Evolutionary conservation across 2,329 filamentous ascomycete genomes (phyloP).

Genomic region (Colletotrichum higginsianum): DNA sequence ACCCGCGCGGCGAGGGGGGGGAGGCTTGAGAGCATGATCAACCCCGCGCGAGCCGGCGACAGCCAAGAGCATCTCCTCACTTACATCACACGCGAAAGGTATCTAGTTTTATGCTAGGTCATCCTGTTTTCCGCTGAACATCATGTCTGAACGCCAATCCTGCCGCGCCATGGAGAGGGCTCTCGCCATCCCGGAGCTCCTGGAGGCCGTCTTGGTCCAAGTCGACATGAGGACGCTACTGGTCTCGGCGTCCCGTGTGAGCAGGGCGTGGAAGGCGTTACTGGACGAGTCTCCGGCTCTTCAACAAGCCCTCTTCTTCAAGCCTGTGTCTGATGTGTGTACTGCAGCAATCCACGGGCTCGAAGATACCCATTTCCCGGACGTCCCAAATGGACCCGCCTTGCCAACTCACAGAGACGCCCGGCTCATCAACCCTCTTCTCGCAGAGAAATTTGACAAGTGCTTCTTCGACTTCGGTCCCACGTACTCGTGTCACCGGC

Average conservation of each 20-base stretch:
- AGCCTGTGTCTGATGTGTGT: conserved; percentile 1
- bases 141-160: conserved; percentile 10
- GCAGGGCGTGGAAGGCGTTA: conserved; percentile 44
- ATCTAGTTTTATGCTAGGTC: neutral
- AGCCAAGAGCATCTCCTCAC: conserved; percentile 29
- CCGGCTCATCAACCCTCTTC: conserved; percentile 32
- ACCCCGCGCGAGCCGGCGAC: conserved; percentile 34
- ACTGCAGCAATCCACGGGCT: neutral
- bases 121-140: neutral
- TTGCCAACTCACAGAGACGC: neutral
- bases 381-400: neutral
- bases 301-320: conserved; percentile 33
- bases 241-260: conserved; percentile 46
- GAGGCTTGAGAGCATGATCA: conserved; percentile 25
- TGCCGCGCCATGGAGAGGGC: conserved; percentile 15
- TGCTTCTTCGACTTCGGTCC: conserved; percentile 41
- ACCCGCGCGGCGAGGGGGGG: conserved; percentile 20
- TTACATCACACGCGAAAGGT: neutral
- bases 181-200: conserved; percentile 46
- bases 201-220: conserved; percentile 47
- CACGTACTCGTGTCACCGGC: conserved; percentile 30
- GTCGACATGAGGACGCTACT: conserved; percentile 49
- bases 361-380: neutral
- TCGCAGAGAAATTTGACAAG: conserved; percentile 33
- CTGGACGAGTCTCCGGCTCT: conserved; percentile 22